Evolutionary conservation across 1,139 yeast genomes (phyloP), one percentile per base, ranked within the genome.

Genomic region (Yamadazyma dendronema): DNA sequence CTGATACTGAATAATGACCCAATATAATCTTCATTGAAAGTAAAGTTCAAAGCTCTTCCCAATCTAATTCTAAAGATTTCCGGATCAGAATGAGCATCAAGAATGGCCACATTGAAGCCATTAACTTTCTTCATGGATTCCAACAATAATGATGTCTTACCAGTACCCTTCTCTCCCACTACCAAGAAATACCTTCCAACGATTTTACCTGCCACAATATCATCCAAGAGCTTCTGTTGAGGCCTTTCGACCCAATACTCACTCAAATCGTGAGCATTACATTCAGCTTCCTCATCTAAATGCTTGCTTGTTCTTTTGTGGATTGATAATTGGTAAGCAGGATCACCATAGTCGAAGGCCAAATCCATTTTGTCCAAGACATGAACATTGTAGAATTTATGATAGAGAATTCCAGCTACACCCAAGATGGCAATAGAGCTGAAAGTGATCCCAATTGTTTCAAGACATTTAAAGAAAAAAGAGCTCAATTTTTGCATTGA

Each of bases 41-140:
- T 79, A 56, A 81, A 86, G 46, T 84, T 79, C 34, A 86, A 64
- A 0, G 95, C 92, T 45, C 77, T 74, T 3, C 95, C 95, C 7
- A 86, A 64, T 35, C 95, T 62, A 16, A 86, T 75, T 43, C 95
- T 67, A 54, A 86, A 83, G 36, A 86, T 81, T 56, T 86, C 95
- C 0, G 94, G 89, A 54, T 86, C 95, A 0, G 92, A 84, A 52
- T 85, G 94, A 1, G 95, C 94, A 55, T 86, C 95, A 48, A 86
- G 67, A 41, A 83, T 72, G 1, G 88, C 77, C 35, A 88, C 87
- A 50, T 82, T 79, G 40, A 62, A 61, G 1, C 92, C 89, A 31
- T 74, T 65, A 1, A 79, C 77, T 46, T 79, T 74, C 43, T 79
- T 74, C 72, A 86, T 79, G 3, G 90, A 77, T 49, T 84, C 89